These are phyloP conservation scores for Ogataea polymorpha DNA, from an alignment of 805 yeast genomes.

Conservation along the genomic window DNA sequence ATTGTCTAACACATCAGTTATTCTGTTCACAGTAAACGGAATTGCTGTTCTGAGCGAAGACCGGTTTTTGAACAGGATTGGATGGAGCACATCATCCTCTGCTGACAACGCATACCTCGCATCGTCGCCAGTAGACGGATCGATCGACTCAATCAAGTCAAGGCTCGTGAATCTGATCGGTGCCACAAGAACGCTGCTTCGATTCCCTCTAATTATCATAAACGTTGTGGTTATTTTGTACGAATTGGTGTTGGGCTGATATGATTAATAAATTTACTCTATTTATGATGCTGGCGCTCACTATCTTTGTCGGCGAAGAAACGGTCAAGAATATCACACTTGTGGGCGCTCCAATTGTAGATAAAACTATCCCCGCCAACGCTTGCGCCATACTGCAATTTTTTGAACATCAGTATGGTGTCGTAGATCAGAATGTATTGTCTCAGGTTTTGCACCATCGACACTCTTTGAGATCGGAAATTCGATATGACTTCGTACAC, in stretches of 20 bases:
- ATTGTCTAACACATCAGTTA: conserved; percentile 31
- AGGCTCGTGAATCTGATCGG: conserved; percentile 51
- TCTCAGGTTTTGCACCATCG: conserved; percentile 57
- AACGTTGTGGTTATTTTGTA: conserved; percentile 51
- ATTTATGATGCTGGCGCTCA: conserved; percentile 3
- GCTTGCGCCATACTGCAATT: conserved; percentile 15
- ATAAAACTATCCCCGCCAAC: conserved; percentile 6
- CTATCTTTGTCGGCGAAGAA: conserved; percentile 18
- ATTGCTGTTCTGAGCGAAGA: conserved; percentile 61
- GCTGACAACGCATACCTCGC: conserved; percentile 16
- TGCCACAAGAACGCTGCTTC: conserved; percentile 56
- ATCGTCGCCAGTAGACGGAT: conserved; percentile 15
- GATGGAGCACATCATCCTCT: conserved; percentile 30
- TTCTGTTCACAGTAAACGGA: conserved; percentile 51
- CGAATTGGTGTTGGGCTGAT: conserved; percentile 48
- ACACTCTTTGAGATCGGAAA: conserved; percentile 49
- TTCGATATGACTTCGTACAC: conserved; percentile 44
- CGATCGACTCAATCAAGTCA: conserved; percentile 35
- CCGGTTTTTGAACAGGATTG: conserved; percentile 49
- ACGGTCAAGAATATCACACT: conserved; percentile 14
- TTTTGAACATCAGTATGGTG: conserved; percentile 29
- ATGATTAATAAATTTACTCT: conserved; percentile 4
- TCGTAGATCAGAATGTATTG: conserved; percentile 54
- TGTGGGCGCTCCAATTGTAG: conserved; percentile 14
- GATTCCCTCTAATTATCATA: conserved; percentile 53